phyloP scores from a whole-genome alignment of 805 yeast genomes.

The Ogataea ganodermae region DNA sequence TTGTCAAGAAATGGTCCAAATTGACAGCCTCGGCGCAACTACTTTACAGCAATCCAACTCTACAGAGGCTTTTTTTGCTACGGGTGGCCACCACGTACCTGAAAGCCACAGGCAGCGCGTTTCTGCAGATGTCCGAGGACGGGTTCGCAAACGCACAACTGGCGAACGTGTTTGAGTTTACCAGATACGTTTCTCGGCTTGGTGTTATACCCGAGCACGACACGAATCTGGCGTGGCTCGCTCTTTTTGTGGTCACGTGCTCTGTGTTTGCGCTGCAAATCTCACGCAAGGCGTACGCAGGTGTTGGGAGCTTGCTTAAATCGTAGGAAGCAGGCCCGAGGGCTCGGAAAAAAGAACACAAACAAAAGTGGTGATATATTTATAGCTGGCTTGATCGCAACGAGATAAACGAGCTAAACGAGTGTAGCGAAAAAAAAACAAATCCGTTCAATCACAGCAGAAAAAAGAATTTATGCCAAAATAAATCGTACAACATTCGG shows the following conservation, averaged over 20 bases:
- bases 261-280: background rate
- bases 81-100: background rate
- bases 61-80: background rate
- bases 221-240: background rate
- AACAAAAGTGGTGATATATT: background rate
- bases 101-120: background rate
- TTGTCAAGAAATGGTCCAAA: background rate
- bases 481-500: constrained; percentile 15
- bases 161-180: constrained; percentile 1
- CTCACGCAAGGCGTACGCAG: too few species aligned
- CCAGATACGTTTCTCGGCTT: background rate
- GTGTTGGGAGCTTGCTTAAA: too few species aligned
- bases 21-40: constrained; percentile 4
- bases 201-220: background rate
- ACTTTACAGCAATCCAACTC: background rate
- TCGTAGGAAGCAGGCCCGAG: too few species aligned
- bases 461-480: background rate
- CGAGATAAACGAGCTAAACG: constrained; percentile 26
- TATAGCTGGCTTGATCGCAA: background rate
- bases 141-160: background rate
- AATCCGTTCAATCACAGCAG: too few species aligned
- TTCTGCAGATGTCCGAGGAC: background rate
- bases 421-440: constrained; percentile 12
- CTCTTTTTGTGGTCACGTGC: background rate
- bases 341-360: too few species aligned